Evolutionary conservation across 2,329 filamentous ascomycete species (phyloP).

Genomic region (Colletotrichum phormii): DNA sequence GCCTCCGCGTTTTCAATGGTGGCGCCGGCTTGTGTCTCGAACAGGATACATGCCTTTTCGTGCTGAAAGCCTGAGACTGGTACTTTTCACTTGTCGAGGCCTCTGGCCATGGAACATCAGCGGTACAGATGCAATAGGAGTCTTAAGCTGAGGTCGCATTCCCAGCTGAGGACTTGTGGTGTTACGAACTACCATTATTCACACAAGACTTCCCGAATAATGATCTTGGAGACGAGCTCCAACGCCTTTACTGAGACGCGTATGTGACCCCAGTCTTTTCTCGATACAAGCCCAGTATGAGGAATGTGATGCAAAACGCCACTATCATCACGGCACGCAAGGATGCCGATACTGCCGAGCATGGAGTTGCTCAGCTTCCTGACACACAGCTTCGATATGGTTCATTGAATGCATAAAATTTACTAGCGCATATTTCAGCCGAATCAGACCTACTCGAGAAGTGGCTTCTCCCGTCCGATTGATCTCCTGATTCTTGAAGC

Average conservation of each 20-base stretch:
- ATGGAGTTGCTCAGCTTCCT: slow-evolving; percentile 18
- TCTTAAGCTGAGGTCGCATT: neutral
- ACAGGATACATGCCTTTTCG: slow-evolving; percentile 23
- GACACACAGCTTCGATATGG: slow-evolving; percentile 4
- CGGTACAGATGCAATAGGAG: too few relatives aligned
- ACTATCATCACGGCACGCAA: slow-evolving; percentile 7
- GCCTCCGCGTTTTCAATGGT: neutral
- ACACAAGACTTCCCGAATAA: neutral
- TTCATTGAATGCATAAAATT: slow-evolving; percentile 18
- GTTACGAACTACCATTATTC: neutral
- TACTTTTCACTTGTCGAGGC: slow-evolving; percentile 2
- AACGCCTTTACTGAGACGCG: neutral
- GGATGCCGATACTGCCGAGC: slow-evolving; percentile 5
- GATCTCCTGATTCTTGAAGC: too few relatives aligned
- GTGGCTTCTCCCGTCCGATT: neutral
- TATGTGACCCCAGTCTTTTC: neutral
- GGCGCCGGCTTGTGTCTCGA: slow-evolving; percentile 13
- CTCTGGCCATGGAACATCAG: neutral
- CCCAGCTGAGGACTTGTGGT: neutral
- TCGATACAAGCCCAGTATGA: neutral
- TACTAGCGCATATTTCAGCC: slow-evolving; percentile 1
- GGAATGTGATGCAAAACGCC: slow-evolving; percentile 6
- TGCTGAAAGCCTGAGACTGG: neutral
- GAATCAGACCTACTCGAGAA: neutral
- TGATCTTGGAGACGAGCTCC: neutral